A percentile compares a stretch with the other conserved stretches of the same genome.
Conservation (phyloP, 1,284 basidiomycete species). For the Apiotrichum mycotoxinovorans region DNA sequence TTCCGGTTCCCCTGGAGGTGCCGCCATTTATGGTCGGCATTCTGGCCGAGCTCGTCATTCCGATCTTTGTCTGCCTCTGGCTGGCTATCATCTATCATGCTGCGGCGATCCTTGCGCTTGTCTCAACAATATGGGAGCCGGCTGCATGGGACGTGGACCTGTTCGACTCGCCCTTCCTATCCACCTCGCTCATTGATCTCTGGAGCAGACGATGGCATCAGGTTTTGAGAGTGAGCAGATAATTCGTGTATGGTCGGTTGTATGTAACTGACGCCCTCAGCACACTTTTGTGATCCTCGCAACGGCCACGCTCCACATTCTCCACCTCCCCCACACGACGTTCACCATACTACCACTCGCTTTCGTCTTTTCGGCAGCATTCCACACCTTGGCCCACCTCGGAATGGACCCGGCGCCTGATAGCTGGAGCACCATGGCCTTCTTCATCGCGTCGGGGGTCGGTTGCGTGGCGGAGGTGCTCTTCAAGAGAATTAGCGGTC, state of each 20-base stretch:
- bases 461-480: conserved; percentile 34
- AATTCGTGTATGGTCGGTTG: background rate
- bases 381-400: conserved; percentile 40
- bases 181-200: conserved; percentile 39
- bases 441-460: conserved; percentile 37
- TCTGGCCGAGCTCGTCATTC: conserved; percentile 23
- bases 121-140: conserved; percentile 24
- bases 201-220: conserved; percentile 48
- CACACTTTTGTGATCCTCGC: conserved; percentile 38
- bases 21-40: conserved; percentile 14
- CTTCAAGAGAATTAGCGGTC: conserved; percentile 36
- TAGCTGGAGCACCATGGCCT: conserved; percentile 21
- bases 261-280: conserved; percentile 13
- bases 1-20: background rate
- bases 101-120: conserved; percentile 22
- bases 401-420: conserved; percentile 35
- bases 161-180: conserved; percentile 31
- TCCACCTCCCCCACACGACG: conserved; percentile 22
- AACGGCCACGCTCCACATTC: conserved; percentile 20
- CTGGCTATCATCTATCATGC: conserved; percentile 34
- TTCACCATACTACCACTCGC: conserved; percentile 26
- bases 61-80: conserved; percentile 21
- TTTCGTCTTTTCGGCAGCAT: conserved; percentile 35
- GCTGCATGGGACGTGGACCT: conserved; percentile 39
- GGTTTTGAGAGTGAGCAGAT: conserved; percentile 4